phyloP scores from a whole-genome alignment of 805 yeast species.

The Zygosaccharomyces pseudorouxii region DNA sequence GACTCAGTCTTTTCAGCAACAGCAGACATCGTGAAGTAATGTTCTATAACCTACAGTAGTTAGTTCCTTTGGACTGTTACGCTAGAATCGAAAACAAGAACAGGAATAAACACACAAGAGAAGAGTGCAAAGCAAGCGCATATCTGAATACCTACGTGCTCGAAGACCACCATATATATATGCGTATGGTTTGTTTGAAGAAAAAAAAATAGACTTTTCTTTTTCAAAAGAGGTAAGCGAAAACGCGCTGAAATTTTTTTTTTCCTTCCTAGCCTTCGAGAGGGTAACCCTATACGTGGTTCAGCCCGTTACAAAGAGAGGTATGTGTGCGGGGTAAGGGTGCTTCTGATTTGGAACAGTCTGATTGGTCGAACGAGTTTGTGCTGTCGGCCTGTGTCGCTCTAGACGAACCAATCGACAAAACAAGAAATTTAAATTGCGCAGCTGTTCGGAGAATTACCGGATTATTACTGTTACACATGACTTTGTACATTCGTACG shows the following conservation, averaged over 20 bases:
- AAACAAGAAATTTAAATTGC: too few relatives aligned
- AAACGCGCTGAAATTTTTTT: background rate
- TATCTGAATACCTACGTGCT: background rate
- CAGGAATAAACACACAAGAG: background rate
- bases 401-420: too few relatives aligned
- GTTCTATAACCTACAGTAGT: constrained; percentile 2
- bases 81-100: background rate
- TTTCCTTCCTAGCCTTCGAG: background rate
- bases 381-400: background rate
- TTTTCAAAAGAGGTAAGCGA: background rate
- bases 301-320: background rate
- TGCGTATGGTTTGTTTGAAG: background rate
- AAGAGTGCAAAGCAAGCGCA: background rate
- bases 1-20: constrained; percentile 33
- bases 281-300: background rate
- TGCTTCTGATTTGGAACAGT: background rate
- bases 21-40: constrained; percentile 15
- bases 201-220: background rate
- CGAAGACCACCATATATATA: constrained; percentile 4
- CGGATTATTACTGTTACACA: too few relatives aligned
- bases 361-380: background rate
- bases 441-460: too few relatives aligned
- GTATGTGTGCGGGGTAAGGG: background rate
- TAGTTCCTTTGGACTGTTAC: background rate
- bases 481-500: too few relatives aligned